These are phyloP conservation scores for Phytophthora rubi DNA, from an alignment of 352 stramenopile species.

Conservation along the genomic window DNA sequence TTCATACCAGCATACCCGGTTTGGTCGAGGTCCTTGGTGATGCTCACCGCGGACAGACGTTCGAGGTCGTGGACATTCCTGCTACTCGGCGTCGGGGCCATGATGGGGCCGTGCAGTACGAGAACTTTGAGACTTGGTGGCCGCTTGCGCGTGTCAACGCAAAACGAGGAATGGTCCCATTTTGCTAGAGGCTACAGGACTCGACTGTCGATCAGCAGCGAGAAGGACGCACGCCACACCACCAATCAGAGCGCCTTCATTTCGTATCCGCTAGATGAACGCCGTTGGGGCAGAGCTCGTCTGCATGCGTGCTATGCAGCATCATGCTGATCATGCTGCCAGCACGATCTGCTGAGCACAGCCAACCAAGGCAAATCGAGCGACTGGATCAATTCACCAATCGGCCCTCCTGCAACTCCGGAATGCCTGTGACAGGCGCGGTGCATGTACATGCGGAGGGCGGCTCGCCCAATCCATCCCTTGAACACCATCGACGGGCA, in stretches of 20 bases:
- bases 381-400: constrained; percentile 21
- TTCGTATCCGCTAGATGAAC: too few species aligned
- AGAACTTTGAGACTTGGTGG: not conserved
- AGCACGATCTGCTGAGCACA: constrained; percentile 28
- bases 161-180: constrained; percentile 21
- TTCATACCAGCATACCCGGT: constrained; percentile 31
- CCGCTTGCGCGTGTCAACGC: constrained; percentile 6
- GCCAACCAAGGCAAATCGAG: constrained; percentile 9
- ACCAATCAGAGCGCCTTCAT: not conserved
- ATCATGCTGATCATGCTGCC: not conserved
- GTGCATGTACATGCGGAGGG: not conserved
- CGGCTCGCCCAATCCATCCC: constrained; percentile 13
- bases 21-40: constrained; percentile 27
- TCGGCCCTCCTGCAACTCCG: constrained; percentile 12
- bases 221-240: not conserved
- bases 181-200: not conserved
- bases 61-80: constrained; percentile 30
- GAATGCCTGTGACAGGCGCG: constrained; percentile 26
- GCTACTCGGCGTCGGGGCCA: constrained; percentile 16
- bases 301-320: not conserved
- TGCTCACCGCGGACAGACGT: constrained; percentile 44
- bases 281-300: not conserved
- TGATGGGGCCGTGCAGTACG: not conserved
- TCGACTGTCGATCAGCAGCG: not conserved
- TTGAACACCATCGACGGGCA: constrained; percentile 14